Evolutionary conservation across 2,329 filamentous ascomycete species (phyloP), one percentile per base, ranked within the genome.

Genomic region (Nemania bipapillata): DNA sequence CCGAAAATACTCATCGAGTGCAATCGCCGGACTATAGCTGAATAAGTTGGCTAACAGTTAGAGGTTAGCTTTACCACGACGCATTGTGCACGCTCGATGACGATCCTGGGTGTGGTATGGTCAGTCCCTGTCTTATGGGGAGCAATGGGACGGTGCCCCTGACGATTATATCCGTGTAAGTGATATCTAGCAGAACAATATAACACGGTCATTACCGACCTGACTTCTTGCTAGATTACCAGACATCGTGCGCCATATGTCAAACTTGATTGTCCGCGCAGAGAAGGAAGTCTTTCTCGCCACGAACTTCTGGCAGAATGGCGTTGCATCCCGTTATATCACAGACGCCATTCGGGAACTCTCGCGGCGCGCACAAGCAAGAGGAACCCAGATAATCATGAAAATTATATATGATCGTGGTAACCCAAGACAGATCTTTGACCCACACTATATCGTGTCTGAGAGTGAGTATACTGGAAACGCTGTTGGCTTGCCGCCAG

Each of bases 381-480:
- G 87, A 24, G 86, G 86, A 0, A 77, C 82, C 17, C 86, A 83
- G 61, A 83, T 92, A 0, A 84, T 92, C 0, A 86, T 94, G 66
- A 94, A 93, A 76, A 81, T 95, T 70, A 87, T 94, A 74, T 94
- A 93, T 77, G 92, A 94, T 77, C 85, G 90, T 9, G 91, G 90
- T 8, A 88, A 86, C 66, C 79, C 87, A 1, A 87, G 86, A 66
- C 91, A 93, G 77, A 79, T 89, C 1, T 72, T 89, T 45, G 86
- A 91, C n/a, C 87, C 90, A 8, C 91, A 92, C 68, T 86, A 90
- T 45, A 75, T 83, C 1, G 87, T 93, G 4, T 73, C 82, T 0
- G 84, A 86, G 52, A 84, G 85, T 35, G 85, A 87, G 12, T 93
- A 89, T 70, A 84, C 87, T 0, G 83, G 85, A 9, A 82, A 83